phyloP scores from a whole-genome alignment of 768 basidiomycete species.

The Pisolithus orientalis region DNA sequence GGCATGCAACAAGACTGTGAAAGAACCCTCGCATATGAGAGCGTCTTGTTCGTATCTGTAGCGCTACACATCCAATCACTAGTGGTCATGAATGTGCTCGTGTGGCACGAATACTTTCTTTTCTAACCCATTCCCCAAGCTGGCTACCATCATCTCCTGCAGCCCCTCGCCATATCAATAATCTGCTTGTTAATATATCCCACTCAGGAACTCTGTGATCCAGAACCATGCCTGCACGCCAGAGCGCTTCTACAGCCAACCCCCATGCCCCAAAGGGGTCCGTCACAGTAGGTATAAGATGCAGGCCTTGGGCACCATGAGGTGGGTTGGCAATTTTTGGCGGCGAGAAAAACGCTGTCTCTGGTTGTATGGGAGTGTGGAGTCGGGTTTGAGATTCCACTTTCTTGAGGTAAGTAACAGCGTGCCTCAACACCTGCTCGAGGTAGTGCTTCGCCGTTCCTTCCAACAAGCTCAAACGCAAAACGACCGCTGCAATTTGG shows the following conservation, averaged over 20 bases:
- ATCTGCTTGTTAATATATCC: slow-evolving; percentile 44
- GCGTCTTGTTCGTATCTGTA: neutral
- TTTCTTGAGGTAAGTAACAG: slow-evolving; percentile 21
- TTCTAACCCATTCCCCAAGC: slow-evolving; percentile 42
- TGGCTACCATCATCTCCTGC: slow-evolving; percentile 28
- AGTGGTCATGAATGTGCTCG: neutral
- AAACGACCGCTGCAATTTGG: slow-evolving; percentile 25
- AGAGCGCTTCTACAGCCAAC: slow-evolving; percentile 42
- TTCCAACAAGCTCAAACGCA: slow-evolving; percentile 33
- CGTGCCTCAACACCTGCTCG: slow-evolving; percentile 24
- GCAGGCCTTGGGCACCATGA: slow-evolving; percentile 30
- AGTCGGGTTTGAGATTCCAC: slow-evolving; percentile 20
- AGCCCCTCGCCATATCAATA: slow-evolving; percentile 48
- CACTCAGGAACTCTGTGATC: slow-evolving; percentile 28
- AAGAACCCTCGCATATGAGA: no score
- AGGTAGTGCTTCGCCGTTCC: slow-evolving; percentile 23
- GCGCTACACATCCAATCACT: neutral
- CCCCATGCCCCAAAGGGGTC: slow-evolving; percentile 43
- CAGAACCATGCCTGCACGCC: slow-evolving; percentile 20
- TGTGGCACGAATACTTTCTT: neutral
- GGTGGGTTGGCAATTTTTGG: slow-evolving; percentile 21
- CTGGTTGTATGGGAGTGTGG: neutral
- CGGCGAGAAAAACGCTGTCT: neutral
- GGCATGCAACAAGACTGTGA: neutral
- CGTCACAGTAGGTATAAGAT: slow-evolving; percentile 23